Evolutionary conservation across 805 yeast genomes (phyloP).

Genomic region (Sugiyamaella chiloensis): DNA sequence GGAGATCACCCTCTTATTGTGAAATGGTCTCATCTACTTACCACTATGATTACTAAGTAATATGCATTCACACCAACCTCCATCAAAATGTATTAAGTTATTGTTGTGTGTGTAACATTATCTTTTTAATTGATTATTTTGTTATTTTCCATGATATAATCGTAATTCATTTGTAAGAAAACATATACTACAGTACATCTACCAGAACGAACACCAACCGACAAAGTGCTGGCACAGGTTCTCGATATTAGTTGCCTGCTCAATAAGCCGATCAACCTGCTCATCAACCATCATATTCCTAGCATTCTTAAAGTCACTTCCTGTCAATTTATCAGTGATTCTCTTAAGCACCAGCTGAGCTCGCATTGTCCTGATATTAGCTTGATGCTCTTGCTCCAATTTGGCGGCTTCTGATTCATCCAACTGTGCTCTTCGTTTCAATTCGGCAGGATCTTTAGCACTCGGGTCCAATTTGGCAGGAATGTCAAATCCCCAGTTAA

Average conservation of each 20-base stretch:
- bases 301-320: conserved; percentile 80
- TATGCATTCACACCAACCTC: no score
- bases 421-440: conserved; percentile 68
- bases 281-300: conserved; percentile 73
- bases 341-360: conserved; percentile 87
- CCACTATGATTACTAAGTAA: not conserved
- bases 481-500: conserved; percentile 97
- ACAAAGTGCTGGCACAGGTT: conserved; percentile 94
- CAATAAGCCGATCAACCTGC: conserved; percentile 91
- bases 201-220: conserved; percentile 99
- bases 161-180: not conserved
- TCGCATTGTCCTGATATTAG: conserved; percentile 78
- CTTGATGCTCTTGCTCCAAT: conserved; percentile 63
- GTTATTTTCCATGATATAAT: not conserved
- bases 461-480: conserved; percentile 48
- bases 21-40: conserved; percentile 42
- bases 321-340: conserved; percentile 87
- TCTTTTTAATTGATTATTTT: no score
- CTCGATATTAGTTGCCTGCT: conserved; percentile 94
- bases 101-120: no score
- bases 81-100: no score
- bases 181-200: conserved; percentile 15
- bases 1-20: conserved; percentile 41
- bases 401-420: conserved; percentile 72
- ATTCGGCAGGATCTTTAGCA: conserved; percentile 61